phyloP scores from a whole-genome alignment of 352 stramenopile species.

The Pythium guiyangense region DNA sequence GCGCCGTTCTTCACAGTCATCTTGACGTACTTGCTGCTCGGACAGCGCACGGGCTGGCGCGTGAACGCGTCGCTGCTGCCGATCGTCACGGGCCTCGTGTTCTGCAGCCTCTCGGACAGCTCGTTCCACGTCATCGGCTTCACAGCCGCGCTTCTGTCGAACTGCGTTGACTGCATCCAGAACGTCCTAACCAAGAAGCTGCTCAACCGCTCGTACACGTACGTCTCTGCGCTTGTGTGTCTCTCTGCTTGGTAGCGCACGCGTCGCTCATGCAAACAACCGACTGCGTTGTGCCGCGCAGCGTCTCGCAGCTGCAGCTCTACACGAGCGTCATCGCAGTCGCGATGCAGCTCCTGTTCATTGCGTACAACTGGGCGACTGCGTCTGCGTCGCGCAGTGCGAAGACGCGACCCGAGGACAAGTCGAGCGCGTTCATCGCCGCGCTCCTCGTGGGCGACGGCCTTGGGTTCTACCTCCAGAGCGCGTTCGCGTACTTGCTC shows the following conservation, averaged over 20 bases:
- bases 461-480: constrained; percentile 89
- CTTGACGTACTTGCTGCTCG: constrained; percentile 79
- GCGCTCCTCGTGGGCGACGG: constrained; percentile 60
- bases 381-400: constrained; percentile 24
- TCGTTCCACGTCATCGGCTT: constrained; percentile 89
- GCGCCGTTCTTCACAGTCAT: constrained; percentile 90
- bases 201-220: constrained; percentile 79
- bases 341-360: constrained; percentile 75
- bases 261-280: background rate
- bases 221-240: constrained; percentile 12
- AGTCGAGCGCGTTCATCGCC: constrained; percentile 41
- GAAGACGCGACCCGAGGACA: constrained; percentile 16
- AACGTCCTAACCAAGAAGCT: constrained; percentile 90
- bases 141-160: constrained; percentile 81
- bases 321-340: constrained; percentile 88
- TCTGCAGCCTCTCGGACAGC: constrained; percentile 84
- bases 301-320: constrained; percentile 83
- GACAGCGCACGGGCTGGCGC: constrained; percentile 73
- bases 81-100: constrained; percentile 80
- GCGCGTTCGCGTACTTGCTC: constrained; percentile 86
- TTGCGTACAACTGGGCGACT: constrained; percentile 61
- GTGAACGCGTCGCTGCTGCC: constrained; percentile 86
- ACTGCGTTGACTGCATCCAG: constrained; percentile 91
- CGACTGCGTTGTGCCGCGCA: constrained; percentile 10
- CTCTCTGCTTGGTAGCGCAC: background rate